Evolutionary conservation across 257 asterid species (phyloP).

Genomic region (Przewalskia tangutica): DNA sequence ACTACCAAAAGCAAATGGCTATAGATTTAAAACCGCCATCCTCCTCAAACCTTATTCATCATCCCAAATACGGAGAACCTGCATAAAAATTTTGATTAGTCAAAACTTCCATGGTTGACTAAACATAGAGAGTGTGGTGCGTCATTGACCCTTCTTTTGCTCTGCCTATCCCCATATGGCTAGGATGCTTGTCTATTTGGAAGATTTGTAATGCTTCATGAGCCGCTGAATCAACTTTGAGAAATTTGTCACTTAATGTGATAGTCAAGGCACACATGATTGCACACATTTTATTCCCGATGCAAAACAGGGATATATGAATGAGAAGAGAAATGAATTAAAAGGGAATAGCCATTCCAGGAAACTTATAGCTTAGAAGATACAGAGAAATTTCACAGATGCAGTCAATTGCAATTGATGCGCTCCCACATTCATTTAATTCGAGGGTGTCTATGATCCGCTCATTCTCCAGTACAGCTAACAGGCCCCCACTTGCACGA

Average conservation of each 20-base stretch:
- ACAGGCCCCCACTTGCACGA: slow-evolving; percentile 97
- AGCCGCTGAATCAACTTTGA: slow-evolving; percentile 85
- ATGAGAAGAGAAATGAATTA: slow-evolving; percentile 13
- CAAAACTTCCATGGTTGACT: slow-evolving; percentile 8
- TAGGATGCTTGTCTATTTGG: slow-evolving; percentile 94
- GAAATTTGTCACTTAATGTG: slow-evolving; percentile 63
- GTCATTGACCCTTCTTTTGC: slow-evolving; percentile 89
- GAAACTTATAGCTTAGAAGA: slow-evolving; percentile 25
- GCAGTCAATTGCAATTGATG: slow-evolving; percentile 70
- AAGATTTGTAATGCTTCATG: slow-evolving; percentile 94
- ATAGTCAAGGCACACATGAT: slow-evolving; percentile 39
- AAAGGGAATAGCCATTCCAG: not conserved
- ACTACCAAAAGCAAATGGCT: slow-evolving; percentile 11
- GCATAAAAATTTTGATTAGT: slow-evolving; percentile 26
- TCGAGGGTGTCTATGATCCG: slow-evolving; percentile 73
- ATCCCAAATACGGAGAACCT: slow-evolving; percentile 94
- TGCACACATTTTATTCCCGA: slow-evolving; percentile 3
- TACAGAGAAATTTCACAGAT: slow-evolving; percentile 78
- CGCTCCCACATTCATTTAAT: slow-evolving; percentile 52
- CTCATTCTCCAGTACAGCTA: slow-evolving; percentile 88
- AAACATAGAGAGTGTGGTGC: slow-evolving; percentile 2
- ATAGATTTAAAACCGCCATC: slow-evolving; percentile 11
- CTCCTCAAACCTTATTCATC: slow-evolving; percentile 84
- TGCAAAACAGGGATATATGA: not conserved
- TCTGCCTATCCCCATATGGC: slow-evolving; percentile 99